phyloP scores from a whole-genome alignment of 257 asterid species.

The Solanum pinnatisectum region DNA sequence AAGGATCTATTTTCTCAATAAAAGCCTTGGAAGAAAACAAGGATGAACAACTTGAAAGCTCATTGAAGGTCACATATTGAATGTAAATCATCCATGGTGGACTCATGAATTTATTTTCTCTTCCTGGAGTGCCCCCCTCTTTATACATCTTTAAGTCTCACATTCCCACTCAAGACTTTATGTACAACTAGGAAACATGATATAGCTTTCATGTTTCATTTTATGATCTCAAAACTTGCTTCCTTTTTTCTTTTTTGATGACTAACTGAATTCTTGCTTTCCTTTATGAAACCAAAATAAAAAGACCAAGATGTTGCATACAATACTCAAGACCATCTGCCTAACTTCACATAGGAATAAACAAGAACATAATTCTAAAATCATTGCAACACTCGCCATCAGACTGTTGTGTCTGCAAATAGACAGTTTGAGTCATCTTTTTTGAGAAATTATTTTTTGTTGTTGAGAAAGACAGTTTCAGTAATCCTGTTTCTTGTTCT shows the following conservation, averaged over 20 bases:
- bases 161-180: neutral
- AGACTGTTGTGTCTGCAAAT: neutral
- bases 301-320: neutral
- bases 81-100: neutral
- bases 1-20: neutral
- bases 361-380: neutral
- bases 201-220: neutral
- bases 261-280: neutral
- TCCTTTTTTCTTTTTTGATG: neutral
- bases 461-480: neutral
- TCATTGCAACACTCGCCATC: neutral
- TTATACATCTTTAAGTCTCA: neutral
- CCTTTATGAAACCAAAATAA: neutral
- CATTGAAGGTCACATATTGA: neutral
- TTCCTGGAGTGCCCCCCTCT: neutral
- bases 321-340: neutral
- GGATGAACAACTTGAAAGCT: neutral
- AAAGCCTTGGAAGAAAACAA: neutral
- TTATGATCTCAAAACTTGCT: neutral
- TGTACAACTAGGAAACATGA: neutral
- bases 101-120: neutral
- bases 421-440: neutral
- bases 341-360: neutral
- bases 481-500: neutral
- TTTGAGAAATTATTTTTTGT: neutral